Evolutionary conservation across 2,329 filamentous ascomycete genomes (phyloP), one percentile per base, ranked within the genome.

Genomic region (Talaromyces marneffei): DNA sequence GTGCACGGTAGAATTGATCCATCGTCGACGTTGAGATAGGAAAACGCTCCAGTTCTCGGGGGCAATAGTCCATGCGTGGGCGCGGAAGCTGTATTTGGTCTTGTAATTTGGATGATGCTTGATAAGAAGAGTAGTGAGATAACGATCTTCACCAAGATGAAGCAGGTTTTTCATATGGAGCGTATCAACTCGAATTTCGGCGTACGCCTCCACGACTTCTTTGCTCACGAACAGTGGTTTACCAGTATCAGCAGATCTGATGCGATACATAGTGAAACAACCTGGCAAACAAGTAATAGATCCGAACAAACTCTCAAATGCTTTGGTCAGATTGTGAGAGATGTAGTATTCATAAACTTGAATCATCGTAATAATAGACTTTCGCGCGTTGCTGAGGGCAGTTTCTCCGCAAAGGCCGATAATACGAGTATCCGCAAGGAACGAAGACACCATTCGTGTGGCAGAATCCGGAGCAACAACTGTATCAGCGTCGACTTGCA

Each of bases 341-440:
- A 99, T 99, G 80, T 92, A 99, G 83, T 99, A 99, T 77, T 99
- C 93, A 82, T 97, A 99, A 35, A 99, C 93, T 77, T 99, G 94
- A 74, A 99, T 99, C 93, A 97, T 97, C 57, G 94, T 99, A 67
- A 96, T 86, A 71, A 95, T 91, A 0, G 93, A 97, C 6, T 89
- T 84, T 76, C 97, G 97, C 63, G 92, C 90, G 72, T 99, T 99
- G 65, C 88, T 92, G 53, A 99, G 82, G 16, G 89, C 89, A 0
- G 94, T 99, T 77, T 99, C 94, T 78, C 94, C 94, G 71, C 94
- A 99, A 54, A 94, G 86, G 60, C 89, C 94, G 70, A 97, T 93
- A n/a, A 97, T 82, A 60, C 91, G 88, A 27, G 92, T 96, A 73
- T 99, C 94, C 70, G 94, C 86, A 46, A 97, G 77, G 81, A 97